These are phyloP conservation scores for Anthoceros angustus DNA, from an alignment of 225 moss, liverwort and hornwort genomes.

Conservation along the genomic window DNA sequence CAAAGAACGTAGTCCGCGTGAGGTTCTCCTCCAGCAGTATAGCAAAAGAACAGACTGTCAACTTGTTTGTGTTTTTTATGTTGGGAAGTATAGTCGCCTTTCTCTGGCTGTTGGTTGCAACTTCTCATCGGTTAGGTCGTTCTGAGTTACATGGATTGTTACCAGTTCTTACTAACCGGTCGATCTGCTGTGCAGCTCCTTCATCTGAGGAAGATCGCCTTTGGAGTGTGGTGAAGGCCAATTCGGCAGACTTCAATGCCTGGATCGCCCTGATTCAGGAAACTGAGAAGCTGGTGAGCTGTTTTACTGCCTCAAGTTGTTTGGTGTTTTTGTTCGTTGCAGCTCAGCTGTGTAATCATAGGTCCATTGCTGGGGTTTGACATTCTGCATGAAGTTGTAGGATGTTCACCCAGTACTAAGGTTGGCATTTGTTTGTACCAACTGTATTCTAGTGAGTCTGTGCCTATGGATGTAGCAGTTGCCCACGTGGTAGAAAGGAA, in stretches of 20 bases:
- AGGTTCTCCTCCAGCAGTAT: no score
- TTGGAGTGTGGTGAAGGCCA: constrained; percentile 65
- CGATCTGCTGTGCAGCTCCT: constrained; percentile 29
- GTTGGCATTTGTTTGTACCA: neutral
- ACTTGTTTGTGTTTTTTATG: neutral
- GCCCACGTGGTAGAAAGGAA: constrained; percentile 3
- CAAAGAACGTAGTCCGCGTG: no score
- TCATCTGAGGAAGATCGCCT: constrained; percentile 71
- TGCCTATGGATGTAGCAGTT: constrained; percentile 5
- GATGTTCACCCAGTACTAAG: neutral
- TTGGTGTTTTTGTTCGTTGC: neutral
- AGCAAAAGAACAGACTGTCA: no score
- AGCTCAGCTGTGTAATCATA: neutral
- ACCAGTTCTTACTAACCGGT: neutral
- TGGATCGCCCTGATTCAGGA: constrained; percentile 87
- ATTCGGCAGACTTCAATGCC: constrained; percentile 74
- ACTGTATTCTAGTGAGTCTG: constrained; percentile 5
- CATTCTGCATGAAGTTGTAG: neutral
- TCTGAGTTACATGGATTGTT: neutral
- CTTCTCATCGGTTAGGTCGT: neutral
- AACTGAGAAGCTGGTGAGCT: constrained; percentile 72
- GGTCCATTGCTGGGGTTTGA: neutral
- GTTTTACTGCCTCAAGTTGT: neutral
- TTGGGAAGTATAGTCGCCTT: neutral
- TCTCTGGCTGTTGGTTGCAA: neutral